Evolutionary conservation across 805 yeast species (phyloP).

Genomic region (Spathaspora hagerdaliae): DNA sequence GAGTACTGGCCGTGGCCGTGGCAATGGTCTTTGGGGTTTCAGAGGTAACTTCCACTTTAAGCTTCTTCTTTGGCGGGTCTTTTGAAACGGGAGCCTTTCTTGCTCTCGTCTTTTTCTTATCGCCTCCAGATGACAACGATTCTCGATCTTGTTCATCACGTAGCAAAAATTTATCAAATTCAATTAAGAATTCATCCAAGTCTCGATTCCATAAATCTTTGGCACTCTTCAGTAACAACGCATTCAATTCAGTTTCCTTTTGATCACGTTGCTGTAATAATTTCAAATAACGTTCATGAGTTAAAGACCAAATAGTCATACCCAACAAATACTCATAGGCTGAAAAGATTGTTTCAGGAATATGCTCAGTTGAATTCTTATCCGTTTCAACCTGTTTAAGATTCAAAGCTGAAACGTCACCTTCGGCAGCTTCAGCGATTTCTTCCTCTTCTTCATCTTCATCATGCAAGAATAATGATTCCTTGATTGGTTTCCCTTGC

Average conservation of each 20-base stretch:
- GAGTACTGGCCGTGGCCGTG: slow-evolving; percentile 4
- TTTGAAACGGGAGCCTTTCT: slow-evolving; percentile 10
- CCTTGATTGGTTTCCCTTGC: slow-evolving; percentile 57
- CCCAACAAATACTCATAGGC: slow-evolving; percentile 85
- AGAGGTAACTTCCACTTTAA: slow-evolving; percentile 4
- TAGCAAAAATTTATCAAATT: slow-evolving; percentile 65
- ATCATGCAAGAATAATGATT: slow-evolving; percentile 20
- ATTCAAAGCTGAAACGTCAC: slow-evolving; percentile 10
- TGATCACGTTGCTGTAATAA: slow-evolving; percentile 68
- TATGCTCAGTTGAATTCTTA: slow-evolving; percentile 34
- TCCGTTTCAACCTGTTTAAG: slow-evolving; percentile 4
- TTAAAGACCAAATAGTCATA: slow-evolving; percentile 91
- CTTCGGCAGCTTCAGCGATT: slow-evolving; percentile 36
- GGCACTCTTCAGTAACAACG: slow-evolving; percentile 63
- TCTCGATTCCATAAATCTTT: slow-evolving; percentile 88
- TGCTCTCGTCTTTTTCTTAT: slow-evolving; percentile 34
- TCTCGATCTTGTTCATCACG: slow-evolving; percentile 61
- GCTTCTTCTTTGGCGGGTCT: slow-evolving; percentile 12
- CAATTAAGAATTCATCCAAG: slow-evolving; percentile 64
- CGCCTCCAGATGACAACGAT: slow-evolving; percentile 43
- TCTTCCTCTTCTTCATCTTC: slow-evolving; percentile 38
- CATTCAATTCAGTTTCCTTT: slow-evolving; percentile 67
- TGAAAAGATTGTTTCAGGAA: slow-evolving; percentile 53
- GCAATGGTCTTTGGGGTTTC: not conserved
- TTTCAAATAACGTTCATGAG: slow-evolving; percentile 82